These are phyloP conservation scores for Cercospora sp. DNA, from an alignment of 2,329 filamentous ascomycete species.

Conservation along the genomic window DNA sequence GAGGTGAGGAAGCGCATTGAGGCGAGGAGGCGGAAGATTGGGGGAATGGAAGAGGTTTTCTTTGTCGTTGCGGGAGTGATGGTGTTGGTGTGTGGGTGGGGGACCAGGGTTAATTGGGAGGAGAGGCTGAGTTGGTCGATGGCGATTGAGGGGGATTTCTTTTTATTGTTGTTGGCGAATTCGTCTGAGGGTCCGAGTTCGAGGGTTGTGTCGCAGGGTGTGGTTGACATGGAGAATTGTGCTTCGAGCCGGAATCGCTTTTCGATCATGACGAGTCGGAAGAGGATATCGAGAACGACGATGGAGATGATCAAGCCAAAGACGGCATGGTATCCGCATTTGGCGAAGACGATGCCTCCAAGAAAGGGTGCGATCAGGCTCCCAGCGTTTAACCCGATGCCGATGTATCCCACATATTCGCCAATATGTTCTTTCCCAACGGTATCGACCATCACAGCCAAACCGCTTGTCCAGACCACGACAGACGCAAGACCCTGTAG, in stretches of 20 bases:
- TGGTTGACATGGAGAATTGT: neutral
- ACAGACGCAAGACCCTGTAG: conserved; percentile 67
- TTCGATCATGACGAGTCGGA: conserved; percentile 29
- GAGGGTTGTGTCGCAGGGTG: neutral
- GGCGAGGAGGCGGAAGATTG: conserved; percentile 24
- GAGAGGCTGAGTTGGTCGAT: conserved; percentile 10
- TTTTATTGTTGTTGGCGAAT: neutral
- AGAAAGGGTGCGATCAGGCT: conserved; percentile 64
- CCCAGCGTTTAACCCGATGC: conserved; percentile 62
- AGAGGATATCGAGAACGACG: conserved; percentile 24
- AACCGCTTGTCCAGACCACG: conserved; percentile 70
- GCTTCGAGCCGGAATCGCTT: neutral
- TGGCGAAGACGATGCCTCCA: conserved; percentile 65
- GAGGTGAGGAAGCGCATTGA: conserved; percentile 26
- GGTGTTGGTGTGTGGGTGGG: neutral
- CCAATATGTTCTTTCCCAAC: conserved; percentile 62
- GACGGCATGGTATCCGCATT: conserved; percentile 41
- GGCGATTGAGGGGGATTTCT: neutral
- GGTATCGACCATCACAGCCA: conserved; percentile 70
- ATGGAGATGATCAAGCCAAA: conserved; percentile 24
- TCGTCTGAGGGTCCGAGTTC: neutral
- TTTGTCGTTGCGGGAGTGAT: neutral
- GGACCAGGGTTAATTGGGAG: neutral
- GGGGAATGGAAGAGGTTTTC: conserved; percentile 12
- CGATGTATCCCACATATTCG: conserved; percentile 65